phyloP scores from a whole-genome alignment of 352 stramenopile species.

The Thraustochytrium striatum region DNA sequence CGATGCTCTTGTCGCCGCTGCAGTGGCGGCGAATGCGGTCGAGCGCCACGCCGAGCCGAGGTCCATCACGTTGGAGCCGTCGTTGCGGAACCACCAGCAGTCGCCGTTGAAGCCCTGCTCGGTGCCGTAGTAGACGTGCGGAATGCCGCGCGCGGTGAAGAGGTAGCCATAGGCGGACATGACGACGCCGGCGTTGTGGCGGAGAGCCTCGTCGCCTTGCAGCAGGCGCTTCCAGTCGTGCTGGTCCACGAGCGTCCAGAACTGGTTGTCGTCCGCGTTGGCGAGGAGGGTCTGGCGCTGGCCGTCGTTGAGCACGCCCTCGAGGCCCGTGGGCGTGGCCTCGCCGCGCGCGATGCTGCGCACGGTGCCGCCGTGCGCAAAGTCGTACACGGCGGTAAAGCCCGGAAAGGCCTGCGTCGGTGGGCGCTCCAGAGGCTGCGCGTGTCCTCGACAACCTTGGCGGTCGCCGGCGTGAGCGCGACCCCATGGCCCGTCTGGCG shows the following conservation, averaged over 20 bases:
- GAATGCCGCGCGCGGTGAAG: slow-evolving; percentile 44
- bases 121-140: slow-evolving; percentile 52
- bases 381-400: slow-evolving; percentile 13
- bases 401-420: not conserved
- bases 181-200: not conserved
- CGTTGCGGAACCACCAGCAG: not conserved
- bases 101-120: too few species aligned
- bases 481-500: not conserved
- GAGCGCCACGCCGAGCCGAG: not conserved
- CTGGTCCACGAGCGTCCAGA: slow-evolving; percentile 22
- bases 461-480: not conserved
- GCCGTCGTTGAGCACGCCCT: slow-evolving; percentile 38
- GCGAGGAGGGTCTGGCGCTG: slow-evolving; percentile 16
- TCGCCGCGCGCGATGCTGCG: slow-evolving; percentile 18
- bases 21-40: slow-evolving; percentile 62
- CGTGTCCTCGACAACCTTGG: not conserved
- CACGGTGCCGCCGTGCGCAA: slow-evolving; percentile 5
- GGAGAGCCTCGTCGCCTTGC: slow-evolving; percentile 27
- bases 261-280: slow-evolving; percentile 7
- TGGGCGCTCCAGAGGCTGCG: not conserved
- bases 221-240: slow-evolving; percentile 26
- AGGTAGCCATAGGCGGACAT: slow-evolving; percentile 15
- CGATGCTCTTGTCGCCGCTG: slow-evolving; percentile 64
- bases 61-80: too few species aligned
- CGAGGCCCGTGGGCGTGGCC: slow-evolving; percentile 19